Percentiles rank a stretch among this genome's conserved stretches.
phyloP scores from a whole-genome alignment of 2,329 filamentous ascomycete genomes.

The Diaporthe citri region DNA sequence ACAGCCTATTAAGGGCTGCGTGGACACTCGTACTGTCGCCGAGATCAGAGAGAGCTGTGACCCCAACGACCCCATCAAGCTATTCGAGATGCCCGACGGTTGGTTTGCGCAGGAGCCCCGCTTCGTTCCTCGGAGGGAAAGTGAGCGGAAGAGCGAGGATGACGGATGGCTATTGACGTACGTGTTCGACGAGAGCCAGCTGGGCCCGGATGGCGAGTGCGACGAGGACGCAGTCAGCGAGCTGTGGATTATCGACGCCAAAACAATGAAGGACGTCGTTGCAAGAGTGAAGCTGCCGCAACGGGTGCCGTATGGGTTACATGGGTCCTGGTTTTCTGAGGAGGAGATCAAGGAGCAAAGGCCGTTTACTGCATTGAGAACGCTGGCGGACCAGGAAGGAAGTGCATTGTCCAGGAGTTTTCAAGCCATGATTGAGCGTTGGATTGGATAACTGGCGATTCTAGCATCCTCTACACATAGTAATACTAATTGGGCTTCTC shows the following conservation, averaged over 20 bases:
- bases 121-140: constrained; percentile 65
- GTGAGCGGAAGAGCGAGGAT: constrained; percentile 63
- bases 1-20: constrained; percentile 68
- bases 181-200: constrained; percentile 76
- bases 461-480: background rate
- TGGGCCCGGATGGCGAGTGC: constrained; percentile 64
- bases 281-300: constrained; percentile 72
- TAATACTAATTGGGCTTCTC: background rate
- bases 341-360: constrained; percentile 64
- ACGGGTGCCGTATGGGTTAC: constrained; percentile 77
- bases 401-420: constrained; percentile 14
- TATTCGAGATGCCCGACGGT: constrained; percentile 71
- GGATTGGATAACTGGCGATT: constrained; percentile 12
- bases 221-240: constrained; percentile 64
- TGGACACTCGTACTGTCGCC: constrained; percentile 68
- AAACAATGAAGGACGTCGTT: constrained; percentile 70
- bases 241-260: constrained; percentile 77
- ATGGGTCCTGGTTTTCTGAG: constrained; percentile 72
- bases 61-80: constrained; percentile 67
- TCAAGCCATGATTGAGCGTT: constrained; percentile 30
- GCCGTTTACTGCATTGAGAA: constrained; percentile 39
- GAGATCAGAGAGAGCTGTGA: constrained; percentile 63
- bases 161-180: constrained; percentile 77
- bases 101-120: constrained; percentile 77
- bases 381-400: constrained; percentile 1